Base-by-base conservation (phyloP, 2,329 filamentous ascomycete genomes). In the Fusarium multiceps region DNA sequence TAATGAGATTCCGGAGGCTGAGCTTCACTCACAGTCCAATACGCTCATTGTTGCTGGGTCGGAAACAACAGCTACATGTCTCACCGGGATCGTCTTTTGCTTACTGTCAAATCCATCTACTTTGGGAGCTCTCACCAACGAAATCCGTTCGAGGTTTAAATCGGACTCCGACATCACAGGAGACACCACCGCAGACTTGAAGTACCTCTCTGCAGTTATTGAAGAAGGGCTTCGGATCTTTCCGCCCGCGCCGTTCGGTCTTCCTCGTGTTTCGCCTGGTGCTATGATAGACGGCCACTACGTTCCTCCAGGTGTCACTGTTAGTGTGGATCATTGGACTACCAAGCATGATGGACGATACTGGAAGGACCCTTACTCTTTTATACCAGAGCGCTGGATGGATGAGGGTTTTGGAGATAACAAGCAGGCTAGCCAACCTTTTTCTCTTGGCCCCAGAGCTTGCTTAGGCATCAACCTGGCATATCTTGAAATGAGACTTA, bases 341-440 rank as follows among this genome's bases (percentile, higher is more conserved):
- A 32, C 20, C 20, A 21, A n/a, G 13, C 59, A 43, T 28, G 63
- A 66, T 45, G n/a, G 10, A 10, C 45, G 54, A 6, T 51, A 49
- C 46, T 66, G 54, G 16, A 27, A 16, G 8, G 37, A 56, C 2
- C 45, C 59, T 3, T 18, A 61, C 11, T n/a, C 8, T 12, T 61
- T 61, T 28, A 11, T n/a, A 13, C 51, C 59, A 4, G 28, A 61
- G n/a, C 59, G 59, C 18, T 61, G 59, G 45, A 37, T 56, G 4
- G 50, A 40, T 2, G 23, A 27, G 12, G 41, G 23, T 14, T 25
- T 23, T 12, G 16, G 30, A 23, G 10, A 30, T 12, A 20, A n/a
- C 3, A 50, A 37, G 20, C 43, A 40, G 16, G 57, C 57, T 3
- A 56, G 51, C n/a, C 51, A 27, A 18, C 59, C 59, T 2, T 61